phyloP scores from a whole-genome alignment of 371 early-diverging fungal genomes.

The Actinomucor elegans region DNA sequence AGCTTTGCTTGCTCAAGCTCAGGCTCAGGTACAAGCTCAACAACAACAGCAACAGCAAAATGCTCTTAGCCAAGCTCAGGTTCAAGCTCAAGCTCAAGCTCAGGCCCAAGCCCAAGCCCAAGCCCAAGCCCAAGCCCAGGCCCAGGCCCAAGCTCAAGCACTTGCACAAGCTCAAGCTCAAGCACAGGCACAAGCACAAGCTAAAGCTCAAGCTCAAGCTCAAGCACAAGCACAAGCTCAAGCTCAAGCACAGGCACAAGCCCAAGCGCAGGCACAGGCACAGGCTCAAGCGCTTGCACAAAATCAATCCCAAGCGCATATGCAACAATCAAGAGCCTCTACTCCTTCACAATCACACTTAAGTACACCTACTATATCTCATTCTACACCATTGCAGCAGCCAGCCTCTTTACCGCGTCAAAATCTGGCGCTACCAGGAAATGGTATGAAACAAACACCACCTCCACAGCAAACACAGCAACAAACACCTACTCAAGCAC shows the following conservation, averaged over 20 bases:
- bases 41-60: slow-evolving; percentile 19
- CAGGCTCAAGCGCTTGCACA: slow-evolving; percentile 15
- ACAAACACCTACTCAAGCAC: slow-evolving; percentile 31
- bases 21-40: slow-evolving; percentile 9
- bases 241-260: slow-evolving; percentile 17
- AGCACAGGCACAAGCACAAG: slow-evolving; percentile 30
- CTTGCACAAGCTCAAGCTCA: slow-evolving; percentile 29
- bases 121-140: slow-evolving; percentile 22
- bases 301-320: slow-evolving; percentile 22
- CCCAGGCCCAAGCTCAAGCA: slow-evolving; percentile 24
- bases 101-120: slow-evolving; percentile 26
- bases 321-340: slow-evolving; percentile 35
- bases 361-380: slow-evolving; percentile 29
- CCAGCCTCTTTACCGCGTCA: slow-evolving; percentile 23
- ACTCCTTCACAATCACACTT: slow-evolving; percentile 42
- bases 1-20: slow-evolving; percentile 14
- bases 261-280: slow-evolving; percentile 11
- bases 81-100: slow-evolving; percentile 22
- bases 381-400: slow-evolving; percentile 25
- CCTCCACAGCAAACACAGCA: too few species aligned
- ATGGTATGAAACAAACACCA: slow-evolving; percentile 15
- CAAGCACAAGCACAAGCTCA: slow-evolving; percentile 29
- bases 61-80: slow-evolving; percentile 7
- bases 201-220: slow-evolving; percentile 28
- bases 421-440: slow-evolving; percentile 17